These are phyloP conservation scores for Lagenaria siceraria DNA, from an alignment of 306 rosid species.

Conservation along the genomic window DNA sequence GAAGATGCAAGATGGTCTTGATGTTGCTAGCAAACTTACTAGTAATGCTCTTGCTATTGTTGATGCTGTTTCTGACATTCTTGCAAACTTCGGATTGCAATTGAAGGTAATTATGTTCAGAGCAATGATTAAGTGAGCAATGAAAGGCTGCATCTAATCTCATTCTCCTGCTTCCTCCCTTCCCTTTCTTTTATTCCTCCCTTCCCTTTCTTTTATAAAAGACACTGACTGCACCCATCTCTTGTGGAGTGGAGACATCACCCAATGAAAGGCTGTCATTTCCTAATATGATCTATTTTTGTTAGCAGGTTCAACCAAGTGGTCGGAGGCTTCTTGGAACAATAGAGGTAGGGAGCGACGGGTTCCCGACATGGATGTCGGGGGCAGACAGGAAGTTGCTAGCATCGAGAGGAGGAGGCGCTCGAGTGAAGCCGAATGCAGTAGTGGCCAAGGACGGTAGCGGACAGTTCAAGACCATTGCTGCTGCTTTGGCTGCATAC, in stretches of 20 bases:
- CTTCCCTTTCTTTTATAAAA: too few relatives aligned
- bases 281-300: too few relatives aligned
- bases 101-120: background rate
- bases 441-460: constrained; percentile 69
- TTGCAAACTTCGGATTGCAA: constrained; percentile 18
- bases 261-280: too few relatives aligned
- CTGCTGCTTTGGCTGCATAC: constrained; percentile 30
- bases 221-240: too few relatives aligned
- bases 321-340: constrained; percentile 40
- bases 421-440: constrained; percentile 7
- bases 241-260: too few relatives aligned
- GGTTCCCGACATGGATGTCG: constrained; percentile 43
- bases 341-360: constrained; percentile 13
- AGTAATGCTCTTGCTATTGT: constrained; percentile 43
- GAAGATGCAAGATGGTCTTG: constrained; percentile 13
- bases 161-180: too few relatives aligned
- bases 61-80: constrained; percentile 14
- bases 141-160: too few relatives aligned
- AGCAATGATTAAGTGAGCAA: too few relatives aligned
- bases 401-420: background rate
- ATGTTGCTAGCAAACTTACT: constrained; percentile 19
- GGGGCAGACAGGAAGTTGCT: constrained; percentile 39
- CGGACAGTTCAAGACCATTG: constrained; percentile 36
- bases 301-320: constrained; percentile 4
- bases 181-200: too few relatives aligned